These are phyloP conservation scores for Boletus patriciae DNA, from an alignment of 768 basidiomycete species.

Conservation along the genomic window DNA sequence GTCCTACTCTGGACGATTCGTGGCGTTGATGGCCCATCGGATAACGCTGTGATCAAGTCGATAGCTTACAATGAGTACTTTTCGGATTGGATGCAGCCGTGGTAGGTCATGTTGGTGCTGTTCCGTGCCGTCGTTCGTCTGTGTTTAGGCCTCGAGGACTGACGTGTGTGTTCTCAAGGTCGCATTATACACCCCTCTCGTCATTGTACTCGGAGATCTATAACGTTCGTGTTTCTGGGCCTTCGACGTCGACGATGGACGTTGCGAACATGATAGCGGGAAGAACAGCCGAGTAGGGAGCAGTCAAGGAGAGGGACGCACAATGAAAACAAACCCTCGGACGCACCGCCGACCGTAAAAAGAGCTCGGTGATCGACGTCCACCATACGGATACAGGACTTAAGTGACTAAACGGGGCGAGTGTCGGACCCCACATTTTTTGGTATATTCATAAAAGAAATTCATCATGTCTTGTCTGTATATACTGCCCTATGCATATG, in stretches of 20 bases:
- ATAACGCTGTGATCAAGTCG: conserved; percentile 86
- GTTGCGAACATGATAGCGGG: conserved; percentile 50
- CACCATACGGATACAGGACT: no score
- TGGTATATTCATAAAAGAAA: no score
- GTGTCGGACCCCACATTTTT: no score
- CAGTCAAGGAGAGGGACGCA: conserved; percentile 54
- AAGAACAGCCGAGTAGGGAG: conserved; percentile 31
- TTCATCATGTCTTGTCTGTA: no score
- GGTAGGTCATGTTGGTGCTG: conserved; percentile 42
- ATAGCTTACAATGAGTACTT: conserved; percentile 92
- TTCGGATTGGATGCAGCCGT: conserved; percentile 90
- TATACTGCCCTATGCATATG: no score
- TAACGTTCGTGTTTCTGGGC: conserved; percentile 89
- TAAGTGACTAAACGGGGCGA: no score
- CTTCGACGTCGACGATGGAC: conserved; percentile 57
- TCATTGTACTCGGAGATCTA: conserved; percentile 88
- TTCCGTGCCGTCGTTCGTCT: background rate
- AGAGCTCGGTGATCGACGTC: no score
- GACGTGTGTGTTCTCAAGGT: conserved; percentile 45
- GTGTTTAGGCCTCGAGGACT: background rate
- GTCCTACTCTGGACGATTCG: conserved; percentile 90
- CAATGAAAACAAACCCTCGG: conserved; percentile 88
- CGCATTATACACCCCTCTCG: conserved; percentile 93
- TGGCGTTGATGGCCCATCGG: conserved; percentile 81
- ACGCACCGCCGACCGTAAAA: conserved; percentile 75